Percentiles rank a stretch among this genome's conserved stretches.
Conservation (phyloP, 805 yeast species). For the Priceomyces melissophilus region DNA sequence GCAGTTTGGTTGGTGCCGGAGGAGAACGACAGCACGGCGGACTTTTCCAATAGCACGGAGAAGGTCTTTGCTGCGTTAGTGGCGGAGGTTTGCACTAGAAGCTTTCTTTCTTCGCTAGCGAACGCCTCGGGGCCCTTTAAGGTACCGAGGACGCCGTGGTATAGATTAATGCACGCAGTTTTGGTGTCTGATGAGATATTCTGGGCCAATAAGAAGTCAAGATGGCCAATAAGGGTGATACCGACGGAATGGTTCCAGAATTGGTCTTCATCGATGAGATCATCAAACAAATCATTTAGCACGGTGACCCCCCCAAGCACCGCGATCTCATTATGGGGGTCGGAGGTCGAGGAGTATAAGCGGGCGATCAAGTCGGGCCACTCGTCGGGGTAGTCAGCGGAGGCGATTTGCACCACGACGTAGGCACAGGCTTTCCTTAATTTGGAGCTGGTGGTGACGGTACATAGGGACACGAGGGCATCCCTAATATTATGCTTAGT, state of each 20-base stretch:
- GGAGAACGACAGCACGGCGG: slow-evolving; percentile 7
- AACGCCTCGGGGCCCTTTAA: slow-evolving; percentile 50
- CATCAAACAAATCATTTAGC: slow-evolving; percentile 77
- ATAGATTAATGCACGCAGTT: slow-evolving; percentile 47
- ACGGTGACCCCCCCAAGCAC: slow-evolving; percentile 57
- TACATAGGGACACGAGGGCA: slow-evolving; percentile 46
- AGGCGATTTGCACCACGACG: slow-evolving; percentile 78
- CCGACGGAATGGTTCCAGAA: slow-evolving; percentile 79
- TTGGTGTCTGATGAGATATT: slow-evolving; percentile 36
- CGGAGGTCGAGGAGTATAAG: slow-evolving; percentile 42
- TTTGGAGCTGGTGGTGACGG: slow-evolving; percentile 47
- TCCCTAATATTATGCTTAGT: slow-evolving; percentile 51
- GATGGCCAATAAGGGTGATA: slow-evolving; percentile 46
- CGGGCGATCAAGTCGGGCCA: slow-evolving; percentile 72
- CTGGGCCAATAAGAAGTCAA: slow-evolving; percentile 36
- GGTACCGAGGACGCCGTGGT: slow-evolving; percentile 51
- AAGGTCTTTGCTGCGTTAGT: slow-evolving; percentile 15
- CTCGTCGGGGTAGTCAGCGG: slow-evolving; percentile 90
- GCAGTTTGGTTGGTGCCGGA: not conserved
- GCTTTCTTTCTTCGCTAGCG: slow-evolving; percentile 32
- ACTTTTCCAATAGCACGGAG: slow-evolving; percentile 12
- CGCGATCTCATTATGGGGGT: slow-evolving; percentile 24
- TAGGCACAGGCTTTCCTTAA: slow-evolving; percentile 66
- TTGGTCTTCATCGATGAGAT: slow-evolving; percentile 79
- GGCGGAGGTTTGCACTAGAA: slow-evolving; percentile 30